These are phyloP conservation scores for Leishmania aethiopica DNA, from an alignment of 208 protist genomes.

Conservation along the genomic window DNA sequence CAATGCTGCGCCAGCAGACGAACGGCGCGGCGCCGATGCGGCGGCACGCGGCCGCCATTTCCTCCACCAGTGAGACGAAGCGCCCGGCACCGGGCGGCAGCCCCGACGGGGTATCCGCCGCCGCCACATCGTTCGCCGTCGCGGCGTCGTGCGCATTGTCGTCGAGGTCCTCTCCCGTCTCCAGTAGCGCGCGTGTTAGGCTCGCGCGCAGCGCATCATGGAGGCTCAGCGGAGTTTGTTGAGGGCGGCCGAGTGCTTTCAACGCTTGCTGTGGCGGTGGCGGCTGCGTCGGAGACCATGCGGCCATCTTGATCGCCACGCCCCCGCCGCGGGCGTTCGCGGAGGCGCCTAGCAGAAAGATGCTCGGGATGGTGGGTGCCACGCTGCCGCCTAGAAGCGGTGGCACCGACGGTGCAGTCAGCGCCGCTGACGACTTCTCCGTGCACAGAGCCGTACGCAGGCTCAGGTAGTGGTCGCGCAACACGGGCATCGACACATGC, in stretches of 20 bases:
- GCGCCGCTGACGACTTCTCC: background rate
- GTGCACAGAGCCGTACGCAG: slow-evolving; percentile 6
- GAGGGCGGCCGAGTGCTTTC: background rate
- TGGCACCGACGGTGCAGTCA: background rate
- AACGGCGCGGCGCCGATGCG: slow-evolving; percentile 13
- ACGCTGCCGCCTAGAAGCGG: background rate
- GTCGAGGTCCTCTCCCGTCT: background rate
- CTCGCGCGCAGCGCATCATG: background rate
- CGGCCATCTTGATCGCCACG: background rate
- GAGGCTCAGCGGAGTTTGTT: background rate
- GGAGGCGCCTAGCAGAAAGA: background rate
- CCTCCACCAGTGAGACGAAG: slow-evolving; percentile 31
- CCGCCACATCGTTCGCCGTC: background rate
- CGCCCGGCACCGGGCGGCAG: slow-evolving; percentile 7
- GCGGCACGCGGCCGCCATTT: slow-evolving; percentile 29
- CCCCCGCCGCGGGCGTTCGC: background rate
- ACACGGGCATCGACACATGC: background rate
- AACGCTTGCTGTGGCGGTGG: background rate
- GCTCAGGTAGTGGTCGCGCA: slow-evolving; percentile 19
- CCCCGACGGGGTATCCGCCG: background rate
- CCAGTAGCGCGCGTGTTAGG: background rate
- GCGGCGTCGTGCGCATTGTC: background rate
- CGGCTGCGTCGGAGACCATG: background rate
- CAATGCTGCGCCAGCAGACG: slow-evolving; percentile 31
- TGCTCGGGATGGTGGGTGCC: background rate